phyloP scores from a whole-genome alignment of 73 alveolate species.

The Uronychia binucleata region DNA sequence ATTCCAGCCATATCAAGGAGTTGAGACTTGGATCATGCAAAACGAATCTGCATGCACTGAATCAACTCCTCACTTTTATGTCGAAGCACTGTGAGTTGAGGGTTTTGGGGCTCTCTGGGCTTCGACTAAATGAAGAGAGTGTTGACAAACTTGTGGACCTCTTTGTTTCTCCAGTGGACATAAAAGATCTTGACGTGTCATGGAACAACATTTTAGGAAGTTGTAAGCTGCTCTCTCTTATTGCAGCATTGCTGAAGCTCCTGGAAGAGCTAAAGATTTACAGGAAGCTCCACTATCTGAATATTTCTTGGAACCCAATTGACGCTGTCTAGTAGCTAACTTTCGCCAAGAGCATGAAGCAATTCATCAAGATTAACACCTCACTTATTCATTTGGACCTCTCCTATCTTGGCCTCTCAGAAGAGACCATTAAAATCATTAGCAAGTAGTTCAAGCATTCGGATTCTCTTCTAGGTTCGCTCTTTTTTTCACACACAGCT shows the following conservation, averaged over 20 bases:
- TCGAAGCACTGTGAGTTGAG: neutral
- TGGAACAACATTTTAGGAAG: constrained; percentile 22
- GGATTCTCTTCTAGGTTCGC: neutral
- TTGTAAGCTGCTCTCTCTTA: too few relatives aligned
- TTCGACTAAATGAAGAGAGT: neutral
- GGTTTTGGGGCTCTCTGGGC: neutral
- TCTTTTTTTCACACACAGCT: neutral
- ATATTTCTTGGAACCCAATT: neutral
- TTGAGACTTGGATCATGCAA: neutral
- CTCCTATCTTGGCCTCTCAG: neutral
- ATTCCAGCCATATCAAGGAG: neutral
- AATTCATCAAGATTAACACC: too few relatives aligned
- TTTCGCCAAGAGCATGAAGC: neutral
- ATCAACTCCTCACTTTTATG: neutral
- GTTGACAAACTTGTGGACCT: neutral
- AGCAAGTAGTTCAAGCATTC: neutral
- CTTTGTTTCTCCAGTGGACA: neutral
- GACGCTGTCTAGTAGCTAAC: neutral
- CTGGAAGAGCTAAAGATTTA: neutral
- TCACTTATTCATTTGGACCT: neutral
- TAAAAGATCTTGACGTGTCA: constrained; percentile 14
- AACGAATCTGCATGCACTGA: neutral
- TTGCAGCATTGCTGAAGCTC: neutral
- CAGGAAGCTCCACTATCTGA: neutral
- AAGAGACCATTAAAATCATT: neutral